A percentile compares a stretch with the other conserved stretches of the same genome.
phyloP scores from a whole-genome alignment of 148 eudicot species.

The Vaccinium myrtillus region DNA sequence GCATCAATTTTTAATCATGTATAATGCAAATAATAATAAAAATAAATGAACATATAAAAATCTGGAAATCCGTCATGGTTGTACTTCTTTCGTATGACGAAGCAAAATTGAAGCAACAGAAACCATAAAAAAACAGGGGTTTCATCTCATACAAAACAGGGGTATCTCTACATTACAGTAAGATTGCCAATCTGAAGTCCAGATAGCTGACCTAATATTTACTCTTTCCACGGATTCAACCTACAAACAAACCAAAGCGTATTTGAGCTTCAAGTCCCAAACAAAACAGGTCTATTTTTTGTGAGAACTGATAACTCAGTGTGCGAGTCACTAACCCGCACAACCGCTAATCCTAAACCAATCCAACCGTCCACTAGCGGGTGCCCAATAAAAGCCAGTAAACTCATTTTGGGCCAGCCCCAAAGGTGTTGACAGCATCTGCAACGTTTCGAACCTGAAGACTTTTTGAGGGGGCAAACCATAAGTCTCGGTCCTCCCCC shows the following conservation, averaged over 20 bases:
- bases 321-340: too few species aligned
- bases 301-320: too few species aligned
- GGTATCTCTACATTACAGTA: background rate
- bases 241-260: background rate
- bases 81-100: background rate
- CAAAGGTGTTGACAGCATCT: too few species aligned
- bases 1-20: too few species aligned
- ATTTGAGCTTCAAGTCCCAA: background rate
- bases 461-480: too few species aligned
- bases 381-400: too few species aligned
- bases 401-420: too few species aligned
- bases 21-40: background rate
- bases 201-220: background rate
- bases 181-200: background rate
- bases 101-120: conserved; percentile 3
- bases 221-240: background rate
- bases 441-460: too few species aligned
- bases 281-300: too few species aligned
- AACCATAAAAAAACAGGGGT: background rate
- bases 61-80: background rate
- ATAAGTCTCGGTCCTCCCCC: too few species aligned
- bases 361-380: too few species aligned
- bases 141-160: background rate
- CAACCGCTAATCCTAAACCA: too few species aligned
- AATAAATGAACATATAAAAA: background rate